phyloP scores from a whole-genome alignment of 208 protist genomes.

The Novymonas esmeraldas region DNA sequence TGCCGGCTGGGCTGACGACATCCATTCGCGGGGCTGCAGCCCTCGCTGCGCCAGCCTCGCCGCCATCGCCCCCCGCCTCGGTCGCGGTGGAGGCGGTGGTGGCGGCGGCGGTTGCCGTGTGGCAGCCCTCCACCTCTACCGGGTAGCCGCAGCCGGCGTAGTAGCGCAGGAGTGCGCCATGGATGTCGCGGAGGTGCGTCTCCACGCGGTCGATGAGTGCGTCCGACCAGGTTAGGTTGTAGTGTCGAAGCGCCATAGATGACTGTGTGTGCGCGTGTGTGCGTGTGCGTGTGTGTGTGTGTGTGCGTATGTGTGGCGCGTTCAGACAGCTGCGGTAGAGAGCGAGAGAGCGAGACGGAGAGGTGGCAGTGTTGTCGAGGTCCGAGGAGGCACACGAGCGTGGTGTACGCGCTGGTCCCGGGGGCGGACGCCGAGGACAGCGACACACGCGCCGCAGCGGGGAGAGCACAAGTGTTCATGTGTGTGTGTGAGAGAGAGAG shows the following conservation, averaged over 20 bases:
- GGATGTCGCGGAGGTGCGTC: slow-evolving; percentile 71
- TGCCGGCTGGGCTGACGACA: slow-evolving; percentile 65
- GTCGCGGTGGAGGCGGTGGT: not conserved
- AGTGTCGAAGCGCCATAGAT: slow-evolving; percentile 69
- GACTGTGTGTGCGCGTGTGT: not conserved
- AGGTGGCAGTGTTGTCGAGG: not conserved
- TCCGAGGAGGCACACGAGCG: not conserved
- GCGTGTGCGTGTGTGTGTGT: slow-evolving; percentile 1
- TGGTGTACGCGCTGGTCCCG: not conserved
- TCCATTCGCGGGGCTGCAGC: slow-evolving; percentile 24
- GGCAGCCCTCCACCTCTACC: slow-evolving; percentile 27
- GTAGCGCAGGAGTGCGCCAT: slow-evolving; percentile 62
- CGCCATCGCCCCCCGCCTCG: not conserved
- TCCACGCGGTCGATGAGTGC: slow-evolving; percentile 70
- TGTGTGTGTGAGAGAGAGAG: not conserved
- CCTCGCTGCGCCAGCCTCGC: not conserved
- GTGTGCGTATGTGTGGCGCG: not conserved
- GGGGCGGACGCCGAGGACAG: not conserved
- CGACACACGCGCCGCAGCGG: too few species aligned
- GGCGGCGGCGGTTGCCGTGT: not conserved
- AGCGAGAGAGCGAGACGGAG: not conserved
- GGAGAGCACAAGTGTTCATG: not conserved
- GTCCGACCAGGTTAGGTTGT: slow-evolving; percentile 81
- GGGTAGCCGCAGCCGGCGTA: slow-evolving; percentile 62
- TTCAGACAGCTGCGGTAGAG: not conserved